These are phyloP conservation scores for Hymenoscyphus fraxineus DNA, from an alignment of 2,329 filamentous ascomycete species.

Conservation along the genomic window DNA sequence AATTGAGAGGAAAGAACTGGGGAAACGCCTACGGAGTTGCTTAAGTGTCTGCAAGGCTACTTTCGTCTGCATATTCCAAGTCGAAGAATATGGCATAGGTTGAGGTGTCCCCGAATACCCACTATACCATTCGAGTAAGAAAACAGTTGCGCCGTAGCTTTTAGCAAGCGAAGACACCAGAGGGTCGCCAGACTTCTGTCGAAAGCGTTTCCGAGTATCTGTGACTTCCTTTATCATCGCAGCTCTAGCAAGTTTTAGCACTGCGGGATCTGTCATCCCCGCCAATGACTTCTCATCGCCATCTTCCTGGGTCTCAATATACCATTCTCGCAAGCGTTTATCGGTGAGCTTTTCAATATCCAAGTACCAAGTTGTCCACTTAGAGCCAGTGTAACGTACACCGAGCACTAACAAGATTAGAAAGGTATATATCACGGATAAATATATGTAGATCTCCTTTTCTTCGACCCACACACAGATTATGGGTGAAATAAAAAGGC, in stretches of 20 bases:
- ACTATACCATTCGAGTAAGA: conserved; percentile 44
- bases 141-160: conserved; percentile 14
- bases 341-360: conserved; percentile 44
- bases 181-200: conserved; percentile 9
- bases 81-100: conserved; percentile 52
- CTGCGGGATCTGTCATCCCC: conserved; percentile 19
- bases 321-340: conserved; percentile 49
- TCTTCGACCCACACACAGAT: conserved; percentile 49
- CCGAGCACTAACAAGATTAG: conserved; percentile 48
- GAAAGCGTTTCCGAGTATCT: conserved; percentile 2
- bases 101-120: conserved; percentile 45
- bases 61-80: conserved; percentile 55
- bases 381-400: conserved; percentile 50
- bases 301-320: conserved; percentile 34
- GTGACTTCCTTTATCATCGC: conserved; percentile 18
- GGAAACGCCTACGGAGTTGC: conserved; percentile 36
- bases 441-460: conserved; percentile 54
- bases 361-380: conserved; percentile 57
- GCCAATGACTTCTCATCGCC: conserved; percentile 15
- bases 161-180: conserved; percentile 10
- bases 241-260: conserved; percentile 22
- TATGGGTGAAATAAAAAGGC: conserved; percentile 54
- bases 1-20: too few relatives aligned
- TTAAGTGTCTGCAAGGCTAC: conserved; percentile 50
- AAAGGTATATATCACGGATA: conserved; percentile 51